Evolutionary conservation across 1,284 basidiomycete species (phyloP).

Genomic region (Inonotus obliquus): DNA sequence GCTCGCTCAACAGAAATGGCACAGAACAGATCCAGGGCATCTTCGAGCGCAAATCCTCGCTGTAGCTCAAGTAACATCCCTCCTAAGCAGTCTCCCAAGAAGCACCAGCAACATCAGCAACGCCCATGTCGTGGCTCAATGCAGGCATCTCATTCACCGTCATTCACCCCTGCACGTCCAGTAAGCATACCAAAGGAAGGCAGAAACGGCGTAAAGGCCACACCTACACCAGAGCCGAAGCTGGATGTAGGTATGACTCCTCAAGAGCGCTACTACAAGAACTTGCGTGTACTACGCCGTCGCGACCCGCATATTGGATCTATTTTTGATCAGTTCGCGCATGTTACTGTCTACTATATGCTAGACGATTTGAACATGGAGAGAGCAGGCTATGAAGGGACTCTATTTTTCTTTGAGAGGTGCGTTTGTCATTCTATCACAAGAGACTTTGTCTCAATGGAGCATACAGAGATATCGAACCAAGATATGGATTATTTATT

Average conservation of each 20-base stretch:
- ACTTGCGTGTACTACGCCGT: conserved; percentile 78
- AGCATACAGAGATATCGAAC: conserved; percentile 52
- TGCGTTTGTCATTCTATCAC: conserved; percentile 31
- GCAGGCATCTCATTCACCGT: conserved; percentile 3
- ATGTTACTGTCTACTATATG: conserved; percentile 71
- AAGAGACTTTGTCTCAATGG: conserved; percentile 12
- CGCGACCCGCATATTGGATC: conserved; percentile 76
- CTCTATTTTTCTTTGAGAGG: conserved; percentile 87
- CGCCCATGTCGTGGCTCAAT: conserved; percentile 2
- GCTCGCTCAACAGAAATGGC: neutral
- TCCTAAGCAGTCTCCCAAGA: conserved; percentile 4
- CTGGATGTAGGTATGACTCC: conserved; percentile 44
- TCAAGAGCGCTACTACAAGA: conserved; percentile 61
- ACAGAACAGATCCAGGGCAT: conserved; percentile 7
- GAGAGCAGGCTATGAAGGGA: conserved; percentile 83
- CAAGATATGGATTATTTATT: conserved; percentile 83
- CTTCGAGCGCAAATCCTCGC: conserved; percentile 10
- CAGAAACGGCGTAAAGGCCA: neutral
- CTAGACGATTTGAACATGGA: conserved; percentile 70
- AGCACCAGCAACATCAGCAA: neutral
- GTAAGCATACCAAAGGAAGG: neutral
- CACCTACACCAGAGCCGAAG: conserved; percentile 10
- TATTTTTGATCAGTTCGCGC: conserved; percentile 82
- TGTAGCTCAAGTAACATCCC: neutral
- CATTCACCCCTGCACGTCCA: conserved; percentile 1